phyloP scores from a whole-genome alignment of 202 grass and related monocot genomes.

The Brachypodium distachyon region DNA sequence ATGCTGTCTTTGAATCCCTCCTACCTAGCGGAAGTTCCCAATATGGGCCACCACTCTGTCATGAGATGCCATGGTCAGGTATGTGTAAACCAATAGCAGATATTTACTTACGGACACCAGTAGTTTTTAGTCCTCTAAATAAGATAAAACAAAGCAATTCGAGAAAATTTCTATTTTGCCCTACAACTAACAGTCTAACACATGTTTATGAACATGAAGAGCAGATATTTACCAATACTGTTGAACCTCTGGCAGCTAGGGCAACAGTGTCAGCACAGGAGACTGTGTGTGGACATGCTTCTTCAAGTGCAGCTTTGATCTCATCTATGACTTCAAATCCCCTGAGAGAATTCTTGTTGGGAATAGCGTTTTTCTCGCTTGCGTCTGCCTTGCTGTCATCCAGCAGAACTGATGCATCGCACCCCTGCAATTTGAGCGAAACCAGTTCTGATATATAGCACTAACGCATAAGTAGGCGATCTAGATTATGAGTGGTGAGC shows the following conservation, averaged over 20 bases:
- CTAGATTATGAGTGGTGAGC: neutral
- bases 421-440: conserved; percentile 43
- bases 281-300: conserved; percentile 65
- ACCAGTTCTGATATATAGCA: neutral
- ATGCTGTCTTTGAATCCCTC: conserved; percentile 65
- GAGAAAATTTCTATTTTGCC: neutral
- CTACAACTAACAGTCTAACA: neutral
- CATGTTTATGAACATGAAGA: neutral
- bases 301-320: conserved; percentile 68
- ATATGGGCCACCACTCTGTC: conserved; percentile 64
- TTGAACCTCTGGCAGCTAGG: conserved; percentile 65
- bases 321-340: conserved; percentile 79
- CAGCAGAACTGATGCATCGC: conserved; percentile 68
- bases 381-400: conserved; percentile 42
- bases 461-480: neutral
- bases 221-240: conserved; percentile 37
- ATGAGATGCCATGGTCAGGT: neutral
- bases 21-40: conserved; percentile 73
- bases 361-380: conserved; percentile 61
- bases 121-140: neutral
- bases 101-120: neutral
- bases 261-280: conserved; percentile 77
- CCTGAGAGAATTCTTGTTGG: conserved; percentile 69
- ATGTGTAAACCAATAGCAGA: neutral
- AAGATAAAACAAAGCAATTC: neutral